Conservation (phyloP, 805 yeast species). For the Peterozyma toletana region DNA sequence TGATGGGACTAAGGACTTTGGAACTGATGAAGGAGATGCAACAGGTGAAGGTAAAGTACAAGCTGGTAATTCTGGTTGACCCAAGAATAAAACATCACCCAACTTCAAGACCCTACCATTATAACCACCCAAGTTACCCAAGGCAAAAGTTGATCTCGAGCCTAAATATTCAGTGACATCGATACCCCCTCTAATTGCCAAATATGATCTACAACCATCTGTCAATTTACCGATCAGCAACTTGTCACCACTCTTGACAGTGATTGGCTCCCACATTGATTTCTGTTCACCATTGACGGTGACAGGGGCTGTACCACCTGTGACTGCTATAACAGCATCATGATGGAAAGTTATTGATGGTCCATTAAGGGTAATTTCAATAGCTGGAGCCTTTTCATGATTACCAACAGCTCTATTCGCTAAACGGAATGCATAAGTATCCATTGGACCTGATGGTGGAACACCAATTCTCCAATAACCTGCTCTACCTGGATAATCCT, state of each 20-base stretch:
- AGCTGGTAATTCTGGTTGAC: slow-evolving; percentile 63
- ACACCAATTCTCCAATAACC: slow-evolving; percentile 91
- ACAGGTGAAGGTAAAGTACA: slow-evolving; percentile 70
- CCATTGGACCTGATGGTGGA: slow-evolving; percentile 99
- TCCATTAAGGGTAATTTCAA: slow-evolving; percentile 84
- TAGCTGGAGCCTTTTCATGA: slow-evolving; percentile 72
- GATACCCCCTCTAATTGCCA: slow-evolving; percentile 88
- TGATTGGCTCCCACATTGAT: slow-evolving; percentile 67
- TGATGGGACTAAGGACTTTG: slow-evolving; percentile 48
- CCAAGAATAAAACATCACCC: slow-evolving; percentile 88
- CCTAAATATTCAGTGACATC: slow-evolving; percentile 93
- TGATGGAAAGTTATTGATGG: slow-evolving; percentile 83
- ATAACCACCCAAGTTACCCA: slow-evolving; percentile 89
- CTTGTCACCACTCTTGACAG: slow-evolving; percentile 66
- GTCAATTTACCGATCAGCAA: slow-evolving; percentile 74
- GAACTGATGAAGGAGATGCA: slow-evolving; percentile 53
- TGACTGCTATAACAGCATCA: slow-evolving; percentile 67
- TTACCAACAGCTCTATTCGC: slow-evolving; percentile 93
- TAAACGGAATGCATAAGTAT: slow-evolving; percentile 78
- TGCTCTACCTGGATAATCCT: slow-evolving; percentile 89
- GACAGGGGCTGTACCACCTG: slow-evolving; percentile 78
- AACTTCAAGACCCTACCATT: slow-evolving; percentile 87
- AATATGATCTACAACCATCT: slow-evolving; percentile 82
- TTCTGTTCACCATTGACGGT: slow-evolving; percentile 53
- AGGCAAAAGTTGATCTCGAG: slow-evolving; percentile 92